A percentile compares a stretch with the other conserved stretches of the same genome.
Conservation (phyloP, 768 basidiomycete genomes). For the Rossbeevera mucosa region DNA sequence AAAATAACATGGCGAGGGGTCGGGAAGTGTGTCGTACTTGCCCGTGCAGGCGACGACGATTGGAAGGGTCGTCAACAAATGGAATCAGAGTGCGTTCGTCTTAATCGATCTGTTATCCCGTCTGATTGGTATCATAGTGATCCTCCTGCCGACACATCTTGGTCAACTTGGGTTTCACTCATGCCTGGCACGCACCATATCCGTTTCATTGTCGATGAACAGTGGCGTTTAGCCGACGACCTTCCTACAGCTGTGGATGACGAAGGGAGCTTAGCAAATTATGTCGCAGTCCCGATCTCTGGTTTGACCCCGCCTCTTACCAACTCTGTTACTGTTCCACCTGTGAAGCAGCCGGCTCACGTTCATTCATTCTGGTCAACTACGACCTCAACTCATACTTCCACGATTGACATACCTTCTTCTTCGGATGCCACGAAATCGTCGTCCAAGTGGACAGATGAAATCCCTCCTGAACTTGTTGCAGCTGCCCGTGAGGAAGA, state of each 20-base stretch:
- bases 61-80: constrained; percentile 69
- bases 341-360: constrained; percentile 24
- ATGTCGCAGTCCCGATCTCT: constrained; percentile 54
- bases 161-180: constrained; percentile 45
- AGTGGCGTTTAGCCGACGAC: constrained; percentile 74
- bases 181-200: constrained; percentile 90
- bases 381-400: constrained; percentile 32
- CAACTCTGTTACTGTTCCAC: constrained; percentile 33
- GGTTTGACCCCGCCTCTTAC: constrained; percentile 30
- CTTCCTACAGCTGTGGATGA: constrained; percentile 90
- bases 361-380: constrained; percentile 44
- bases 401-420: constrained; percentile 25
- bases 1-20: constrained; percentile 65
- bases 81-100: constrained; percentile 53
- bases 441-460: constrained; percentile 61
- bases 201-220: constrained; percentile 91
- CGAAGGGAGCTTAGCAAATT: constrained; percentile 91
- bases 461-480: constrained; percentile 73
- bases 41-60: constrained; percentile 68
- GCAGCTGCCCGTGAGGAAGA: constrained; percentile 85
- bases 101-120: constrained; percentile 4
- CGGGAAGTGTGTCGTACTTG: constrained; percentile 59
- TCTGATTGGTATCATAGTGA: constrained; percentile 23
- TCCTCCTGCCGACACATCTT: constrained; percentile 33
- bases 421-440: constrained; percentile 28